A percentile compares a stretch with the other conserved stretches of the same genome.
phyloP scores from a whole-genome alignment of 352 stramenopile species.

The Globisporangium rhizosaccharum region DNA sequence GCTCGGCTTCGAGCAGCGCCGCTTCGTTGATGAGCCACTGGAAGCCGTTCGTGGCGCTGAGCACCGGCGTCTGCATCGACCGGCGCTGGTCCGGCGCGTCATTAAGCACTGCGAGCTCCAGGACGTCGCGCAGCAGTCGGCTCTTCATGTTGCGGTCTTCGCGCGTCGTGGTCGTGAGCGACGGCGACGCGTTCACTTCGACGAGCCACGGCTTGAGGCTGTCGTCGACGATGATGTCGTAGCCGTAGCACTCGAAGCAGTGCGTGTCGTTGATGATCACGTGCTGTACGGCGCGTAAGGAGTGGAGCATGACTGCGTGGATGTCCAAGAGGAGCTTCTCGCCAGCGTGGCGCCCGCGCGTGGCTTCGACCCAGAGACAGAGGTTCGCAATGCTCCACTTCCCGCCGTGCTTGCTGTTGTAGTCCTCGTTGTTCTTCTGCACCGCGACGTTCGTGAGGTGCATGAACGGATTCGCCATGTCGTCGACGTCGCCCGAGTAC shows the following conservation, averaged over 20 bases:
- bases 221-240: conserved; percentile 92
- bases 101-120: conserved; percentile 52
- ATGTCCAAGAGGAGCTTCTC: conserved; percentile 65
- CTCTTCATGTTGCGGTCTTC: conserved; percentile 82
- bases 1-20: conserved; percentile 43
- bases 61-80: conserved; percentile 25
- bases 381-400: conserved; percentile 90
- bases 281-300: conserved; percentile 83
- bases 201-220: conserved; percentile 91
- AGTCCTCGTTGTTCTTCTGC: conserved; percentile 90
- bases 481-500: conserved; percentile 71
- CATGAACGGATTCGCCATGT: conserved; percentile 90
- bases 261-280: conserved; percentile 93
- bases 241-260: conserved; percentile 95
- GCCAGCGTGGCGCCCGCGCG: conserved; percentile 38
- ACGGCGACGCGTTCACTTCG: conserved; percentile 83
- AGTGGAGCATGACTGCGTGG: conserved; percentile 82
- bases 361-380: conserved; percentile 79
- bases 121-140: conserved; percentile 58
- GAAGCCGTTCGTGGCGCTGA: conserved; percentile 63
- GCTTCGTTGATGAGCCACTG: conserved; percentile 71
- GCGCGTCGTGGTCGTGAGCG: conserved; percentile 58
- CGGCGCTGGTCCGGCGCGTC: conserved; percentile 45
- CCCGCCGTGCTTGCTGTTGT: conserved; percentile 87
- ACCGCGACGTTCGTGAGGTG: conserved; percentile 89